These are phyloP conservation scores for Ziziphus jujuba DNA, from an alignment of 306 rosid species.

Conservation along the genomic window DNA sequence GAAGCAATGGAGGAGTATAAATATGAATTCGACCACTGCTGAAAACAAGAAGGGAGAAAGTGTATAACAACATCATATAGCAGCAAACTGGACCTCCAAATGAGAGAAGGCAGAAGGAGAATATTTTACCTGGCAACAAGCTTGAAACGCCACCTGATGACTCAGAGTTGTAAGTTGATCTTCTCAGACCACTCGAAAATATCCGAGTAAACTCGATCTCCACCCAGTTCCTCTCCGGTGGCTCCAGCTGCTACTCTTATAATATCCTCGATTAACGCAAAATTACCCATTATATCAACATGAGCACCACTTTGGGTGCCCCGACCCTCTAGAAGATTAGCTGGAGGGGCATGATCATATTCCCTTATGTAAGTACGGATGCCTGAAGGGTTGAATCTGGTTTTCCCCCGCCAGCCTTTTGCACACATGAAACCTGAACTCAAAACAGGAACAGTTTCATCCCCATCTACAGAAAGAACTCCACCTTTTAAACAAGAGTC, in stretches of 20 bases:
- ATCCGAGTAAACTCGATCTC: conserved; percentile 66
- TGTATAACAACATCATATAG: not conserved
- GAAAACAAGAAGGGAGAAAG: conserved; percentile 21
- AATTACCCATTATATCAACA: conserved; percentile 84
- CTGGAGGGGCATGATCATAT: conserved; percentile 83
- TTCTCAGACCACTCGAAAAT: conserved; percentile 69
- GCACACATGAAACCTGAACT: conserved; percentile 89
- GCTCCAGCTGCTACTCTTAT: conserved; percentile 84
- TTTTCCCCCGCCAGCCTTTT: conserved; percentile 80
- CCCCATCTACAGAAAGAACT: conserved; percentile 62
- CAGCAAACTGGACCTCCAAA: not conserved
- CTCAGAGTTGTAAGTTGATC: conserved; percentile 52
- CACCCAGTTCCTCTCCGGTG: conserved; percentile 71
- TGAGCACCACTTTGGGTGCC: conserved; percentile 89
- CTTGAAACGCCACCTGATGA: conserved; percentile 31
- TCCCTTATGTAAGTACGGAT: conserved; percentile 63
- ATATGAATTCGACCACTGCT: conserved; percentile 9
- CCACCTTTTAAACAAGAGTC: conserved; percentile 68
- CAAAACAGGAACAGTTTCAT: conserved; percentile 83
- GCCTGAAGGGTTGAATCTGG: conserved; percentile 81
- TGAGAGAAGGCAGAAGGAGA: not conserved
- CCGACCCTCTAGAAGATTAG: conserved; percentile 83
- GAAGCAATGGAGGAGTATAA: not conserved
- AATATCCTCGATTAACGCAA: conserved; percentile 77
- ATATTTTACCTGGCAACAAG: too few relatives aligned